Evolutionary conservation across 176 grass and related monocot genomes (phyloP).

Genomic region (Musa troglodytarum): DNA sequence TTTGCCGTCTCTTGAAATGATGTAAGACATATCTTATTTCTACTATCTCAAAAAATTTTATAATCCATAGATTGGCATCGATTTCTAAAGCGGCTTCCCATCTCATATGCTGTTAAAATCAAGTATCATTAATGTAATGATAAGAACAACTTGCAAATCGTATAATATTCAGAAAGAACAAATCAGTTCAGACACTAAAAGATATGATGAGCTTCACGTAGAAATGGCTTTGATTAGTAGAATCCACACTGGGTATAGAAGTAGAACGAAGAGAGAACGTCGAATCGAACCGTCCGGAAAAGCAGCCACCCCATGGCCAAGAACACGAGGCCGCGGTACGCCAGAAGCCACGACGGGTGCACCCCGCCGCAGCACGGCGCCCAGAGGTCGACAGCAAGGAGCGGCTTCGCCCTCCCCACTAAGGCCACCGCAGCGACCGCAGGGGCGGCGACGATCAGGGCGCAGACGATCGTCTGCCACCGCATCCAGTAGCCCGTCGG

Average conservation of each 20-base stretch:
- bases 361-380: conserved; percentile 20
- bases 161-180: not conserved
- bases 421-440: not conserved
- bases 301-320: conserved; percentile 5
- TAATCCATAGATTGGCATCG: no score
- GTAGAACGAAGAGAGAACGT: conserved; percentile 17
- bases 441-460: conserved; percentile 22
- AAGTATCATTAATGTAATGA: not conserved
- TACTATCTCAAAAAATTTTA: no score
- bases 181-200: not conserved
- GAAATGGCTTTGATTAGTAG: not conserved
- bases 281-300: not conserved
- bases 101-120: no score
- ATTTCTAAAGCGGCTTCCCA: no score
- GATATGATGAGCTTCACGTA: not conserved
- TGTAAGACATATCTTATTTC: no score
- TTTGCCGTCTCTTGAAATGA: no score
- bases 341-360: conserved; percentile 4
- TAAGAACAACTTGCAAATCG: not conserved
- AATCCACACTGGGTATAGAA: conserved; percentile 32
- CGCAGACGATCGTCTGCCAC: conserved; percentile 21
- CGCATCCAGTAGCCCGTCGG: conserved; percentile 14
- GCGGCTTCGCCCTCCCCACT: not conserved
- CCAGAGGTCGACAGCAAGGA: not conserved
- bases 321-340: conserved; percentile 16